Evolutionary conservation across 2,329 filamentous ascomycete species (phyloP), one percentile per base, ranked within the genome.

Genomic region (Paracorniculantispora psalliotae): DNA sequence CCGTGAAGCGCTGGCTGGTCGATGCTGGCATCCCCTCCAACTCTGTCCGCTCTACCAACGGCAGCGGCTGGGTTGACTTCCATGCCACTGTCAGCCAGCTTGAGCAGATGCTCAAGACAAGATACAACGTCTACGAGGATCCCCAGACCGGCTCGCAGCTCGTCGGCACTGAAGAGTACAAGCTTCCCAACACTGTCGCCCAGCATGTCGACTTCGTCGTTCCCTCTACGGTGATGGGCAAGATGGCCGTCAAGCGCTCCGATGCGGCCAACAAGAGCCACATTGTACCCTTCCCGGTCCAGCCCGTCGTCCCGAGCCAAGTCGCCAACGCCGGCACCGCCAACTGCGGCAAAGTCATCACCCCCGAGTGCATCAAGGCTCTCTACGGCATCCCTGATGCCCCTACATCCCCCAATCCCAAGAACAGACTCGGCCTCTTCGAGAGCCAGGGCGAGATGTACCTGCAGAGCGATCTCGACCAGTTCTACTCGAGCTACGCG

Each of bases 321-420:
- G 6, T 30, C 4, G 2, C 10, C 15, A 30, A 28, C 17, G 37
- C 9, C 37, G 51, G 10, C 44, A 12, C 44, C 1, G 21, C 15
- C n/a, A 8, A 26, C n/a, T 86, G 83, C 64, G 77, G 81, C 62
- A 69, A 71, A 15, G 76, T 79, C 66, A 83, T 85, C 63, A 84
- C 81, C 1, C 80, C 81, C 0, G 76, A 76, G 43, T 86, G 83
- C 63, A 72, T 83, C 41, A 74, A 75, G 39, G 74, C 79, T 1
- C 68, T 80, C 35, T 78, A 78, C 63, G 69, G 72, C 49, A 72
- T 78, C 48, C 70, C 72, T 19, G 23, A 57, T 8, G 54, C 26
- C 2, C 35, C 51, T 19, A 37, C 30, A 4, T 13, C 26, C 13
- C n/a, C 43, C 33, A 63, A 68, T 25, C 57, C 67, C 4, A 67